Evolutionary conservation across 495 filamentous ascomycete genomes (phyloP), one percentile per base, ranked within the genome.

Genomic region (Neurospora discreta): DNA sequence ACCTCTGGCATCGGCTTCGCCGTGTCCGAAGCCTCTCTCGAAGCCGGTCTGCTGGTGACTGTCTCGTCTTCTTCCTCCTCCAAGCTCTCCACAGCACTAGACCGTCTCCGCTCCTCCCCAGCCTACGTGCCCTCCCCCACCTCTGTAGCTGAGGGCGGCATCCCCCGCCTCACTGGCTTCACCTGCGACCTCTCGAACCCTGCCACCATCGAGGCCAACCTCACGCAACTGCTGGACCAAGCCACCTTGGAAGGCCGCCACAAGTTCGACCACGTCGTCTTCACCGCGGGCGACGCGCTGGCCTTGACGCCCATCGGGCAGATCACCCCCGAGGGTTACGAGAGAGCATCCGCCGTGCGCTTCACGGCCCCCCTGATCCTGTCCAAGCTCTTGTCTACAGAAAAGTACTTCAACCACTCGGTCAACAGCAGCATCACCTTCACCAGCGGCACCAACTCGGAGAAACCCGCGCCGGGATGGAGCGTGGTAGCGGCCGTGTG

Each of bases 231-330:
- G 2, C 82, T 90, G 60, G 69, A 81, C 5, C 79, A 80, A 15
- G 76, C 78, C 11, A 74, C 67, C 30, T 74, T 70, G n/a, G 69
- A 74, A 67, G 71, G 80, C 42, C 15, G 52, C 0, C 52, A 65
- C 26, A 79, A 78, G 33, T 71, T 91, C 67, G 84, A 91, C 77
- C 90, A 92, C 71, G 80, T 91, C 67, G 84, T 89, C 68, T 87
- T 82, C 79, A 90, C 89, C 1, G 90, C 90, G 0, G 89, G 71
- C 0, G 80, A 89, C 68, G 71, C 75, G 0, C 79, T 85, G 1
- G 23, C 75, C 11, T 46, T 82, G 3, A 72, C 71, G 1, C 76
- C 79, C 15, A 20, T 88, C 5, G 18, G 76, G 4, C 81, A 87
- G 15, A 41, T 82, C 7, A 82, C 80, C 0, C 73, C 84, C 16